phyloP scores from a whole-genome alignment of 768 basidiomycete species.

The Thelephora ganbajun region DNA sequence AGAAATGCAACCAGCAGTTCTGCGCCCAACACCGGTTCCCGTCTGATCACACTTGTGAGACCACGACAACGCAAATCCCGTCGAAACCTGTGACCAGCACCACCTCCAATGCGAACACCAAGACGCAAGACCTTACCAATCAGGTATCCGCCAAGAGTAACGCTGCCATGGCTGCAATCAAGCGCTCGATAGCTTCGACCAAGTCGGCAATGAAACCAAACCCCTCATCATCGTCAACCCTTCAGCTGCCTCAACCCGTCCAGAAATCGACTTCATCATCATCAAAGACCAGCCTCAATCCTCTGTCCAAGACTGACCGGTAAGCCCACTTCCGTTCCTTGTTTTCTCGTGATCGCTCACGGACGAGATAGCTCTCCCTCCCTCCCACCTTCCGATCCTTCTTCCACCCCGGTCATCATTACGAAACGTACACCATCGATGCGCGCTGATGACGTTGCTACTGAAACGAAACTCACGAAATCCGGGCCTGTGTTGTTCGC shows the following conservation, averaged over 20 bases:
- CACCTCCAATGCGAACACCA: slow-evolving; percentile 9
- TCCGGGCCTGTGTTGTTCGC: background rate
- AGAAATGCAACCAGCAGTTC: slow-evolving; percentile 64
- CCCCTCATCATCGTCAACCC: slow-evolving; percentile 21
- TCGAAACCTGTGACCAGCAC: slow-evolving; percentile 8
- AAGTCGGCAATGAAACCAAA: slow-evolving; percentile 15
- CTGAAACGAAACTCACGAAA: too few relatives aligned
- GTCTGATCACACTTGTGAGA: slow-evolving; percentile 46
- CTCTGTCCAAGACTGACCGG: slow-evolving; percentile 44
- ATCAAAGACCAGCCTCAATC: slow-evolving; percentile 13
- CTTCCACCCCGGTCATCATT: slow-evolving; percentile 2
- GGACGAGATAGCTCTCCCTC: slow-evolving; percentile 36
- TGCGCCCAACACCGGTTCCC: slow-evolving; percentile 75
- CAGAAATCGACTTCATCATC: slow-evolving; percentile 9
- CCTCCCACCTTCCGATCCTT: slow-evolving; percentile 11
- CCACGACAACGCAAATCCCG: background rate
- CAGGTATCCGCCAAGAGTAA: slow-evolving; percentile 11
- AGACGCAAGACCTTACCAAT: slow-evolving; percentile 8
- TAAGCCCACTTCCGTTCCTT: slow-evolving; percentile 26
- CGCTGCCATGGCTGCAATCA: slow-evolving; percentile 25
- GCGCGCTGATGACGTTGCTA: too few relatives aligned
- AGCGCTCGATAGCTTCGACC: slow-evolving; percentile 22
- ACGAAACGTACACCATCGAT: background rate
- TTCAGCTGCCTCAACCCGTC: slow-evolving; percentile 7
- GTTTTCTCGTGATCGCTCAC: slow-evolving; percentile 34